Conservation (phyloP, 345 rosid species). For the Eucalyptus rudis region DNA sequence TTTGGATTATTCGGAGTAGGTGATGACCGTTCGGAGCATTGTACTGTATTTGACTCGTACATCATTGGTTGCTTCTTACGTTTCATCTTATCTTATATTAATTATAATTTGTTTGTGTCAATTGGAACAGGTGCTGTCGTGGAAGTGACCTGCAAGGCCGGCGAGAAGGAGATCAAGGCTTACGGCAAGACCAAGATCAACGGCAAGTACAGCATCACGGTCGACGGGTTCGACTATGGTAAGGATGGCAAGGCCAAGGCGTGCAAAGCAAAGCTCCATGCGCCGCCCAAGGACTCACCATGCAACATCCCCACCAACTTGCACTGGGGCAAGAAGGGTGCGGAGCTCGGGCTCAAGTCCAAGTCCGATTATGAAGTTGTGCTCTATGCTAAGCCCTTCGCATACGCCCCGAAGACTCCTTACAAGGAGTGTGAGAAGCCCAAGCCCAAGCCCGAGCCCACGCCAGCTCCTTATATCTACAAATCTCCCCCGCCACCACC, state of each 20-base stretch:
- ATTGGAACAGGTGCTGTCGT: slow-evolving; percentile 49
- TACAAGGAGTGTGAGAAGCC: slow-evolving; percentile 46
- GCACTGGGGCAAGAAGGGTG: slow-evolving; percentile 45
- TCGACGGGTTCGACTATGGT: slow-evolving; percentile 39
- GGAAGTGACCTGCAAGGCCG: slow-evolving; percentile 55
- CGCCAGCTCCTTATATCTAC: slow-evolving; percentile 36
- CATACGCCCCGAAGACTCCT: slow-evolving; percentile 55
- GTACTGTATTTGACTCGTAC: background rate
- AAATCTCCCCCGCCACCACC: slow-evolving; percentile 25
- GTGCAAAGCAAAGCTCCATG: slow-evolving; percentile 57
- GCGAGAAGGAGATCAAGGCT: slow-evolving; percentile 35
- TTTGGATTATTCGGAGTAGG: background rate
- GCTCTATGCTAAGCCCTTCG: slow-evolving; percentile 43
- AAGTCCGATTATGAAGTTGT: slow-evolving; percentile 51
- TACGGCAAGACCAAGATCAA: slow-evolving; percentile 62
- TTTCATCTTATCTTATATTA: background rate
- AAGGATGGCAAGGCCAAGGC: slow-evolving; percentile 37
- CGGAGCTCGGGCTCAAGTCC: slow-evolving; percentile 38
- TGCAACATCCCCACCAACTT: slow-evolving; percentile 44
- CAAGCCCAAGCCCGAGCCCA: slow-evolving; percentile 1
- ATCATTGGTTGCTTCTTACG: background rate
- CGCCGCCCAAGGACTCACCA: slow-evolving; percentile 35
- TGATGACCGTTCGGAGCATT: background rate
- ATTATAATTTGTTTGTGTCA: background rate
- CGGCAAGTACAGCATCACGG: slow-evolving; percentile 53